Percentiles rank a stretch among this genome's conserved stretches.
These are phyloP conservation scores for Bathelium albidoporum DNA, from an alignment of 495 filamentous ascomycete species.

Conservation along the genomic window DNA sequence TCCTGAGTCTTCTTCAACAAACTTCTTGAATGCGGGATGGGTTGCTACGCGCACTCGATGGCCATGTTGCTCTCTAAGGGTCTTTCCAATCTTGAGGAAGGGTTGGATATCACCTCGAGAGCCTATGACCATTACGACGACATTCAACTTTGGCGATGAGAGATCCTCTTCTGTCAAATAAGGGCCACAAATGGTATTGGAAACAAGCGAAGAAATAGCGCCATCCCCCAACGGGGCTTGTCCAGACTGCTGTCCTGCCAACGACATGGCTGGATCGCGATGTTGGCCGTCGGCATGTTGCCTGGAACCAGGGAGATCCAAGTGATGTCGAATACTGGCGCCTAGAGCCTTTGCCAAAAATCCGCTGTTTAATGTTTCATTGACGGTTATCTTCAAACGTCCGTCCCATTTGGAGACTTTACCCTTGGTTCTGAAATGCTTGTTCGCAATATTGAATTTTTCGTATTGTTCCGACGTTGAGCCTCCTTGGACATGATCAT, in stretches of 20 bases:
- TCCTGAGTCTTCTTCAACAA: conserved; percentile 51
- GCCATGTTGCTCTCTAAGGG: conserved; percentile 55
- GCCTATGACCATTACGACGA: conserved; percentile 73
- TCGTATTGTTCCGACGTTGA: conserved; percentile 16
- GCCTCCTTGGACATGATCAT: not conserved
- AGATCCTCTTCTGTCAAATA: conserved; percentile 3
- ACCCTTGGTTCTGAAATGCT: conserved; percentile 55
- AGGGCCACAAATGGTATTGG: not conserved
- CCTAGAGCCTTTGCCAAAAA: conserved; percentile 63
- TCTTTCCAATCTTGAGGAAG: conserved; percentile 60
- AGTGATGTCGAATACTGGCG: conserved; percentile 38
- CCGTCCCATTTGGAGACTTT: conserved; percentile 58
- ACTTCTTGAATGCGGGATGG: conserved; percentile 55
- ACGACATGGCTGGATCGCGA: not conserved
- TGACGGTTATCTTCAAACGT: conserved; percentile 57
- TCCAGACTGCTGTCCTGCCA: conserved; percentile 3
- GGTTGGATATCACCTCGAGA: conserved; percentile 69
- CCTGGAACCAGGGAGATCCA: conserved; percentile 15
- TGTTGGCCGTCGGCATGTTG: conserved; percentile 6
- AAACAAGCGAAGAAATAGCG: not conserved
- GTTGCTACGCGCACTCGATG: conserved; percentile 63
- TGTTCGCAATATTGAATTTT: conserved; percentile 47
- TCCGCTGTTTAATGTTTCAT: conserved; percentile 53
- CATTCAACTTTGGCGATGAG: conserved; percentile 47
- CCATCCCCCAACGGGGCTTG: not conserved